phyloP scores from a whole-genome alignment of 495 filamentous ascomycete species.

The Aspergillus bertholletiae region DNA sequence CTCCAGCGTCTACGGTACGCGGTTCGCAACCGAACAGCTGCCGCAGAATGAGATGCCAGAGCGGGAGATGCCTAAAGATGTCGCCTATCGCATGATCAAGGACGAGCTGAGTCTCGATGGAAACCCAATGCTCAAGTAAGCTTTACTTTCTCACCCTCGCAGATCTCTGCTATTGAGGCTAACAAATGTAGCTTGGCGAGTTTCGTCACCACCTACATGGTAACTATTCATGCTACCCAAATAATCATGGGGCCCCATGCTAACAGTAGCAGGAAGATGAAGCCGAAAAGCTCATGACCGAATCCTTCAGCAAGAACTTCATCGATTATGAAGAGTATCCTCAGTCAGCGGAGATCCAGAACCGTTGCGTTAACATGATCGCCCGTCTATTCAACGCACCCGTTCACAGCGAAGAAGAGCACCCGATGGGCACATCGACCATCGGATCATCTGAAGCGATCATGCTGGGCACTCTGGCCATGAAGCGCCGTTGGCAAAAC shows the following conservation, averaged over 20 bases:
- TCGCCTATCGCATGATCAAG: constrained; percentile 95
- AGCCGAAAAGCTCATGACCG: constrained; percentile 80
- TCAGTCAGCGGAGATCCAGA: constrained; percentile 78
- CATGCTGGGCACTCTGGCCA: constrained; percentile 83
- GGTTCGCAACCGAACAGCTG: constrained; percentile 73
- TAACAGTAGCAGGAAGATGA: constrained; percentile 61
- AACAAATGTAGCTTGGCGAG: constrained; percentile 56
- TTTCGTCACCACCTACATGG: constrained; percentile 90
- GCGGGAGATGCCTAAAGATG: constrained; percentile 77
- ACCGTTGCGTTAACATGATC: constrained; percentile 86
- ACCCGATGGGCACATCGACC: constrained; percentile 76
- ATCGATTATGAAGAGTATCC: constrained; percentile 88
- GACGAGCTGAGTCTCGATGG: constrained; percentile 72
- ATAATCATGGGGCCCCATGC: neutral
- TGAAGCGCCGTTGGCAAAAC: constrained; percentile 95
- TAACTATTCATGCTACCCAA: constrained; percentile 24
- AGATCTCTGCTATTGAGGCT: constrained; percentile 4
- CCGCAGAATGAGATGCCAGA: constrained; percentile 88
- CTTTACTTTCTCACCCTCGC: neutral
- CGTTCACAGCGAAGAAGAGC: constrained; percentile 40
- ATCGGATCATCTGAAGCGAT: constrained; percentile 87
- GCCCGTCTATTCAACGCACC: constrained; percentile 77
- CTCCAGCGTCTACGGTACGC: constrained; percentile 79
- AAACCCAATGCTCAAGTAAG: constrained; percentile 11
- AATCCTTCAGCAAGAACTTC: constrained; percentile 84